Conservation (phyloP, 2,329 filamentous ascomycete genomes). For the Xylogone sp. region DNA sequence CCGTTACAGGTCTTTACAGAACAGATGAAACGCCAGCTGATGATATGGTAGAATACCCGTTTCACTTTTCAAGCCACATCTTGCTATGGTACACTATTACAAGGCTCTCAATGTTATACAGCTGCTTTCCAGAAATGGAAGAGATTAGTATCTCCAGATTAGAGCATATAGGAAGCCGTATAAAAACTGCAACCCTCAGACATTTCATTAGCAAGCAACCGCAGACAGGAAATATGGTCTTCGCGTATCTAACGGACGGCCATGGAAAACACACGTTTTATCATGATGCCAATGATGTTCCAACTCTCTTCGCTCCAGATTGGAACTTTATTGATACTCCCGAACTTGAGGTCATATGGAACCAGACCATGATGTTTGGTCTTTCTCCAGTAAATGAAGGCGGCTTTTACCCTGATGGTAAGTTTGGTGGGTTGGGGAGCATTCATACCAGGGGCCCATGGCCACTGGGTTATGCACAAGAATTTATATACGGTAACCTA, state of each 20-base stretch:
- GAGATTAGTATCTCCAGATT: background rate
- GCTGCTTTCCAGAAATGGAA: background rate
- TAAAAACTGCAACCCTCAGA: background rate
- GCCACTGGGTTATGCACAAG: slow-evolving; percentile 18
- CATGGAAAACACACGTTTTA: slow-evolving; percentile 4
- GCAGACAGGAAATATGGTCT: slow-evolving; percentile 2
- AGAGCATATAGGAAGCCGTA: background rate
- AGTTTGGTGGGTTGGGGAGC: slow-evolving; percentile 15
- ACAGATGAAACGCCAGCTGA: slow-evolving; percentile 19
- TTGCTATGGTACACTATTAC: slow-evolving; percentile 15
- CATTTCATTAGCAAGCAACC: background rate
- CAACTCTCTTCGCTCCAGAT: slow-evolving; percentile 14
- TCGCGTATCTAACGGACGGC: slow-evolving; percentile 11
- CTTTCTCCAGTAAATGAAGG: slow-evolving; percentile 12
- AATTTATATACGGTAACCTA: slow-evolving; percentile 13
- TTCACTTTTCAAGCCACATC: slow-evolving; percentile 17
- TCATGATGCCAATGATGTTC: slow-evolving; percentile 20
- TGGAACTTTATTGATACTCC: slow-evolving; percentile 7
- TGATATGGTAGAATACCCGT: slow-evolving; percentile 11
- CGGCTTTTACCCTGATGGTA: slow-evolving; percentile 3
- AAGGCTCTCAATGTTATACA: slow-evolving; percentile 1
- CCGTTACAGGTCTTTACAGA: slow-evolving; percentile 5
- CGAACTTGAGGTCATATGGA: slow-evolving; percentile 5
- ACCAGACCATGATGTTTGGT: slow-evolving; percentile 14
- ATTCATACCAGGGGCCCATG: slow-evolving; percentile 14